These are phyloP conservation scores for Beauveria caledonica DNA, from an alignment of 2,329 filamentous ascomycete genomes.

Conservation along the genomic window DNA sequence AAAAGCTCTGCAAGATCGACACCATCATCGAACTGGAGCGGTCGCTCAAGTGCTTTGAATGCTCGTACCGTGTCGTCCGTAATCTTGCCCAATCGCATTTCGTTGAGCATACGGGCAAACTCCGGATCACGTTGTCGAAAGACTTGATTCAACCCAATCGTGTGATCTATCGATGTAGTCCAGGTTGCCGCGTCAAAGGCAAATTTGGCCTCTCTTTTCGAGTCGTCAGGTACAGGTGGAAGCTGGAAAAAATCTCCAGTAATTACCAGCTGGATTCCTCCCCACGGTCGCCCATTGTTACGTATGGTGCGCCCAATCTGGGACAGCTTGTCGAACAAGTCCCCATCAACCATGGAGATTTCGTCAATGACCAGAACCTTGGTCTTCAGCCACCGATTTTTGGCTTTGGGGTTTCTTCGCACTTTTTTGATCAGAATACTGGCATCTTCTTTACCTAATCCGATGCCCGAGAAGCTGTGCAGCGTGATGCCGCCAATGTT, in stretches of 20 bases:
- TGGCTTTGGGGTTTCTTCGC: conserved; percentile 77
- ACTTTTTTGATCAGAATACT: conserved; percentile 83
- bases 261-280: conserved; percentile 90
- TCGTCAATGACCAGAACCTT: conserved; percentile 89
- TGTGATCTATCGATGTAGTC: conserved; percentile 88
- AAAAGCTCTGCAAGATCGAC: conserved; percentile 77
- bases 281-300: conserved; percentile 88
- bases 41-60: conserved; percentile 67
- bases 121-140: conserved; percentile 88
- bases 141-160: conserved; percentile 88
- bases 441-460: conserved; percentile 82
- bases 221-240: conserved; percentile 79
- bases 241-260: conserved; percentile 98
- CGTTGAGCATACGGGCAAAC: conserved; percentile 93
- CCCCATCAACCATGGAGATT: conserved; percentile 96
- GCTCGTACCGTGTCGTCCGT: conserved; percentile 65
- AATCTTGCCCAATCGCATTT: conserved; percentile 86
- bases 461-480: conserved; percentile 94
- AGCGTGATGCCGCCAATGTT: conserved; percentile 94
- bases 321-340: conserved; percentile 93
- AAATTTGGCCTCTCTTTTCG: conserved; percentile 67
- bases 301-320: conserved; percentile 76
- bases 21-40: conserved; percentile 63
- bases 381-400: conserved; percentile 78
- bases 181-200: conserved; percentile 89